These are phyloP conservation scores for Eugenia klotzschiana DNA, from an alignment of 441 rosid species.

Conservation along the genomic window DNA sequence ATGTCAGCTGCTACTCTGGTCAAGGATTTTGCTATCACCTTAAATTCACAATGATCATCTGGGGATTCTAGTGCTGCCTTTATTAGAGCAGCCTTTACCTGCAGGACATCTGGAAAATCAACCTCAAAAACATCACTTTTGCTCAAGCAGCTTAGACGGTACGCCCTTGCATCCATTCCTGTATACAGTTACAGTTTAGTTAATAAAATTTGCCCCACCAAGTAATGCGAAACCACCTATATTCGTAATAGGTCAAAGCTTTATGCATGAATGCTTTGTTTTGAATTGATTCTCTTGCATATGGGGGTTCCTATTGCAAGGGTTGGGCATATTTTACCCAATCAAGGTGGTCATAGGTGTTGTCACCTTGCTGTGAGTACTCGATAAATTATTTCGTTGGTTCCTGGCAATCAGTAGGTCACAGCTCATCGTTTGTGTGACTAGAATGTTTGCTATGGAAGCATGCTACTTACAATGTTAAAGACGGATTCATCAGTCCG, in stretches of 20 bases:
- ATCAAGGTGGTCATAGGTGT: neutral
- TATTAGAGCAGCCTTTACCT: constrained; percentile 42
- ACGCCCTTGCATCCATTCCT: constrained; percentile 94
- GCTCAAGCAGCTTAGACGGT: constrained; percentile 56
- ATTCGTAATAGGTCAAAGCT: neutral
- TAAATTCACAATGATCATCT: constrained; percentile 22
- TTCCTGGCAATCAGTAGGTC: neutral
- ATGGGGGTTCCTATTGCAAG: neutral
- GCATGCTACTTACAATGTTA: neutral
- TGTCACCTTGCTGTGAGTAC: neutral
- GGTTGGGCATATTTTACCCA: neutral
- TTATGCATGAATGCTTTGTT: neutral
- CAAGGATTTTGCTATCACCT: constrained; percentile 52
- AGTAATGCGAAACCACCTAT: neutral
- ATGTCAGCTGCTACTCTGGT: constrained; percentile 66
- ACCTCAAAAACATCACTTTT: constrained; percentile 66
- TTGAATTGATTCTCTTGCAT: neutral
- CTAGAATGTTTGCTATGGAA: neutral
- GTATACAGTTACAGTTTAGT: neutral
- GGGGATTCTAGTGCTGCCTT: constrained; percentile 43
- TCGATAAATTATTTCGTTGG: neutral
- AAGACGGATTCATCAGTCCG: neutral
- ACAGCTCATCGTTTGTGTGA: neutral
- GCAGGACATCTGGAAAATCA: constrained; percentile 67
- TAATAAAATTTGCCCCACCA: neutral